These are phyloP conservation scores for Podospora pseudocomata DNA, from an alignment of 495 filamentous ascomycete genomes.

Conservation along the genomic window DNA sequence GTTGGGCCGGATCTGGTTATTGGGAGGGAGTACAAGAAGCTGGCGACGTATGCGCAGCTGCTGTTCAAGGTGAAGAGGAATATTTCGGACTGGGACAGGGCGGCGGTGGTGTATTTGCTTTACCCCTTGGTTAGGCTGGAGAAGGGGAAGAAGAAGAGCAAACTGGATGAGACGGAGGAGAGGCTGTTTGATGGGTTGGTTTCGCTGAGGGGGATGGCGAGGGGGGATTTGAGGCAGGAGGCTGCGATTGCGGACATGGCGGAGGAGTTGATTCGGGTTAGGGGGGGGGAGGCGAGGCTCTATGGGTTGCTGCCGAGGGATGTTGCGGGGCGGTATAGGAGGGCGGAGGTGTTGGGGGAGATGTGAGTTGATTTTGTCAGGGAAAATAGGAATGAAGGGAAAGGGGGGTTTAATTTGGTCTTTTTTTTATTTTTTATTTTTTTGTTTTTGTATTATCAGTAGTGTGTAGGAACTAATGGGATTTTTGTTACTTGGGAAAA, in stretches of 20 bases:
- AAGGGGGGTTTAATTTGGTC: too few relatives aligned
- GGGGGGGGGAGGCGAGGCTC: conserved; percentile 26
- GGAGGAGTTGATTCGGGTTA: conserved; percentile 42
- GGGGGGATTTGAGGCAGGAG: conserved; percentile 48
- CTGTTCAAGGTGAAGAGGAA: conserved; percentile 62
- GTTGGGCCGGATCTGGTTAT: conserved; percentile 80
- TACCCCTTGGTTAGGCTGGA: conserved; percentile 60
- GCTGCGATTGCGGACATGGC: conserved; percentile 76
- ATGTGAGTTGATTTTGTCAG: too few relatives aligned
- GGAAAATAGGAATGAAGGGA: too few relatives aligned
- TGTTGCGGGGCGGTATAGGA: conserved; percentile 28
- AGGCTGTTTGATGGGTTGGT: conserved; percentile 62
- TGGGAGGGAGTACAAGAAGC: conserved; percentile 62
- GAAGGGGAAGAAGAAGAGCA: conserved; percentile 24
- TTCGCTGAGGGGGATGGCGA: conserved; percentile 55
- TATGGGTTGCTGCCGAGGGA: conserved; percentile 31
- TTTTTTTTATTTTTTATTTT: too few relatives aligned
- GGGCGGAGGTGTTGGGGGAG: conserved; percentile 25
- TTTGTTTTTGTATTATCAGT: too few relatives aligned
- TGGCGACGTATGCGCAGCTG: conserved; percentile 46
- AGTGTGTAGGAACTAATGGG: too few relatives aligned
- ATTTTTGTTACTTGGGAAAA: too few relatives aligned
- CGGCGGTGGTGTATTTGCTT: conserved; percentile 78
- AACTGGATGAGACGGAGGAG: conserved; percentile 47
- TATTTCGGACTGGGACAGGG: conserved; percentile 61